Percentiles rank a stretch among this genome's conserved stretches.
Evolutionary conservation across 148 eudicot genomes (phyloP).

Genomic region (Cornus florida): DNA sequence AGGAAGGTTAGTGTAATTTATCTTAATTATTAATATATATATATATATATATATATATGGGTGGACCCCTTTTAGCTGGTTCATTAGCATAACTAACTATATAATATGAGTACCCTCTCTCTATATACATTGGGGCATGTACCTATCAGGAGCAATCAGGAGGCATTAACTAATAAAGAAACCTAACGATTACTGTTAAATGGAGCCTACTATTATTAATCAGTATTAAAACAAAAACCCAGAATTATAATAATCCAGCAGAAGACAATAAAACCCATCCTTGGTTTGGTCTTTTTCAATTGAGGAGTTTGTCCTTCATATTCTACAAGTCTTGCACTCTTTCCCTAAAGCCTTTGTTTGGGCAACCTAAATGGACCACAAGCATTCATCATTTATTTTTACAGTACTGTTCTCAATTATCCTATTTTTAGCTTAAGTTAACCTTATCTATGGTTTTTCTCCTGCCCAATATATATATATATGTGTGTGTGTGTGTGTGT

Average conservation of each 20-base stretch:
- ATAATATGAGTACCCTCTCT: background rate
- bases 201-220: background rate
- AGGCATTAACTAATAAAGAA: background rate
- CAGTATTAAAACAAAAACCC: background rate
- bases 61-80: background rate
- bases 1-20: too few relatives aligned
- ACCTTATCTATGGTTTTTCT: too few relatives aligned
- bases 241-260: background rate
- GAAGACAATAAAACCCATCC: background rate
- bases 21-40: too few relatives aligned
- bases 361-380: too few relatives aligned
- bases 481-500: too few relatives aligned
- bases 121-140: background rate
- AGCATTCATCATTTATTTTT: too few relatives aligned
- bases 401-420: too few relatives aligned
- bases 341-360: too few relatives aligned
- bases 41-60: background rate
- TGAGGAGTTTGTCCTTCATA: background rate
- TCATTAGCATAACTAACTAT: background rate
- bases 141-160: background rate
- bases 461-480: too few relatives aligned
- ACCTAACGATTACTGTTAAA: background rate
- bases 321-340: too few relatives aligned
- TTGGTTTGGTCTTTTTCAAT: background rate
- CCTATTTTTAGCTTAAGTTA: too few relatives aligned